phyloP scores from a whole-genome alignment of 768 basidiomycete species.

The Leccinum imitatum region DNA sequence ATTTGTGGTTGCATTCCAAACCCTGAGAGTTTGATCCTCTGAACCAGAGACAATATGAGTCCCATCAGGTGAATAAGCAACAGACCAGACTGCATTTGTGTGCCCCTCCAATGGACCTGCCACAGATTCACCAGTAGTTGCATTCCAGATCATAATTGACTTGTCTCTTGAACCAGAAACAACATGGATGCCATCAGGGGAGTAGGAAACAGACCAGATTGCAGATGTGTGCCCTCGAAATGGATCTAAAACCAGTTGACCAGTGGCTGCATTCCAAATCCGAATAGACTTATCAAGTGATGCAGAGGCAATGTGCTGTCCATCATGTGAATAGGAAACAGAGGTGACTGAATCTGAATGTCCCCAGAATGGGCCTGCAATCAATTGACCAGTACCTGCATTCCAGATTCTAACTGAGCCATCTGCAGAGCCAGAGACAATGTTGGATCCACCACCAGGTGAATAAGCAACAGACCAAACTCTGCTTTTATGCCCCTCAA shows the following conservation, averaged over 20 bases:
- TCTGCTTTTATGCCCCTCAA: neutral
- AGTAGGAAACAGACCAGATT: neutral
- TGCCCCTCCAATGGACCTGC: neutral
- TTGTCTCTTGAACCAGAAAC: neutral
- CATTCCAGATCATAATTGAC: neutral
- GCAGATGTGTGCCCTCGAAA: neutral
- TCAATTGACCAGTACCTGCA: neutral
- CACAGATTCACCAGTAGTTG: neutral
- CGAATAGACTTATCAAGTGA: neutral
- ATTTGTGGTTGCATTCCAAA: constrained; percentile 19
- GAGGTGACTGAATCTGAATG: neutral
- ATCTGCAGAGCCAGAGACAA: constrained; percentile 2
- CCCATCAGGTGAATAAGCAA: neutral
- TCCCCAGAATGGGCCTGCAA: neutral
- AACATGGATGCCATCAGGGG: constrained; percentile 5
- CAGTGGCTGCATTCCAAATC: neutral
- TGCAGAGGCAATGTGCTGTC: neutral
- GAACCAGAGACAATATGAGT: neutral
- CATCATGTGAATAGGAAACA: neutral
- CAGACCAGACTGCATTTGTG: neutral
- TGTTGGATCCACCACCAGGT: neutral
- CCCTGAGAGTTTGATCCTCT: neutral
- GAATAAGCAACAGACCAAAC: neutral
- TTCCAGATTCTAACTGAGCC: neutral
- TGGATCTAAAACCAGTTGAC: neutral